phyloP scores from a whole-genome alignment of 2,329 filamentous ascomycete genomes.

The Salinomyces thailandicus region DNA sequence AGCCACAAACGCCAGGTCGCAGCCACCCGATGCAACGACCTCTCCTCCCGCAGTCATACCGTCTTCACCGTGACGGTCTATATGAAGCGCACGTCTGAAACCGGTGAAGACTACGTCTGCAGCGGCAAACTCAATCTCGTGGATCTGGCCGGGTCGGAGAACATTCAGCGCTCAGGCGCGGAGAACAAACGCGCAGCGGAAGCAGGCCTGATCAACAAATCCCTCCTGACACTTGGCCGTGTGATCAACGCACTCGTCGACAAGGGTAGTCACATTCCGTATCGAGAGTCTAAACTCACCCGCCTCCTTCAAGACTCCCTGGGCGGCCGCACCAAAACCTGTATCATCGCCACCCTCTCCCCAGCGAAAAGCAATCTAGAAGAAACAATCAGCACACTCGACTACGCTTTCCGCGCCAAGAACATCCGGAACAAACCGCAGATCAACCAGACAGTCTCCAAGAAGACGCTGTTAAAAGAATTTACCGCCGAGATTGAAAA shows the following conservation, averaged over 20 bases:
- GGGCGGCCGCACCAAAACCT: conserved; percentile 91
- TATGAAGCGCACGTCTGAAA: conserved; percentile 68
- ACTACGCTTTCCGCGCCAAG: conserved; percentile 96
- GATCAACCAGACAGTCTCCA: conserved; percentile 81
- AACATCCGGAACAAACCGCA: conserved; percentile 98
- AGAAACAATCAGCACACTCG: conserved; percentile 94
- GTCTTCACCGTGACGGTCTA: conserved; percentile 94
- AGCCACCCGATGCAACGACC: conserved; percentile 97
- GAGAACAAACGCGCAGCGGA: conserved; percentile 97
- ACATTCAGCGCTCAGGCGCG: conserved; percentile 90
- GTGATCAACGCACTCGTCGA: conserved; percentile 98
- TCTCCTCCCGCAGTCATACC: conserved; percentile 93
- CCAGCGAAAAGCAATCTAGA: conserved; percentile 91
- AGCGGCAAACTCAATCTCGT: conserved; percentile 93
- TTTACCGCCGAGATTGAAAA: conserved; percentile 91
- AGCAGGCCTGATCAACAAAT: conserved; percentile 96
- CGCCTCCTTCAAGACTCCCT: conserved; percentile 91
- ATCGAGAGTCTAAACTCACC: conserved; percentile 91
- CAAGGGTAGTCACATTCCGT: conserved; percentile 77
- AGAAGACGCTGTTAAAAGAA: conserved; percentile 82
- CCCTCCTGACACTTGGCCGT: conserved; percentile 81
- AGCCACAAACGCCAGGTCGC: conserved; percentile 96
- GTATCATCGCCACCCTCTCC: conserved; percentile 94
- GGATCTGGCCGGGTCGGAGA: conserved; percentile 93
- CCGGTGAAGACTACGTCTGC: conserved; percentile 81